Conservation (phyloP, 805 yeast species). For the Candida easanensis region DNA sequence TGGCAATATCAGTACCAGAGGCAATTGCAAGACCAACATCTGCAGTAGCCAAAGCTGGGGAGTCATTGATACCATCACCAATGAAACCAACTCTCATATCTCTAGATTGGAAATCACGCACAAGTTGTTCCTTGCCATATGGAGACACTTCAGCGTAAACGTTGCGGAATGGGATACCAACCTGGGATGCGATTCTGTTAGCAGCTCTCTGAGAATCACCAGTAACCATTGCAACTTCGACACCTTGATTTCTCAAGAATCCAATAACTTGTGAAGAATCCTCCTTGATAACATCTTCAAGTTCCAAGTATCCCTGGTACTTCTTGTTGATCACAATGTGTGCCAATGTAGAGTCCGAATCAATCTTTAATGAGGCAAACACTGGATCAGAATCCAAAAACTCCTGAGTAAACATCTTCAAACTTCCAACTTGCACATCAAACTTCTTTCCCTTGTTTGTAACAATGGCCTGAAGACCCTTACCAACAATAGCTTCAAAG, state of each 20-base stretch:
- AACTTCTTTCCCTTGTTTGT: slow-evolving; percentile 22
- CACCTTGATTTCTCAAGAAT: slow-evolving; percentile 49
- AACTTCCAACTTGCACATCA: slow-evolving; percentile 53
- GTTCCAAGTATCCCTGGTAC: slow-evolving; percentile 62
- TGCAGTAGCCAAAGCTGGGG: slow-evolving; percentile 89
- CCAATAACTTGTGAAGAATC: slow-evolving; percentile 62
- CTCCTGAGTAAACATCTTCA: slow-evolving; percentile 18
- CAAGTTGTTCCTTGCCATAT: slow-evolving; percentile 65
- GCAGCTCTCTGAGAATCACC: slow-evolving; percentile 79
- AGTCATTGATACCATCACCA: slow-evolving; percentile 98
- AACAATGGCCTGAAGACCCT: slow-evolving; percentile 33
- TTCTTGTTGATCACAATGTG: slow-evolving; percentile 56
- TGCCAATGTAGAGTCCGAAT: slow-evolving; percentile 44
- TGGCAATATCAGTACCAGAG: slow-evolving; percentile 93
- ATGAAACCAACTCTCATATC: slow-evolving; percentile 70
- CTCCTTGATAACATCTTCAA: slow-evolving; percentile 64
- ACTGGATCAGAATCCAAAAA: slow-evolving; percentile 14
- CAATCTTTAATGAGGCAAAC: slow-evolving; percentile 19
- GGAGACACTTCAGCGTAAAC: slow-evolving; percentile 80
- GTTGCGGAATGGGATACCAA: slow-evolving; percentile 63
- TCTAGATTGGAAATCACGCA: slow-evolving; percentile 49
- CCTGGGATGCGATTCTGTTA: slow-evolving; percentile 53
- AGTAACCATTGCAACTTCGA: slow-evolving; percentile 78
- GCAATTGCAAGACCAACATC: slow-evolving; percentile 90
- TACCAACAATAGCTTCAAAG: slow-evolving; percentile 35